These are phyloP conservation scores for Fragilaria crotonensis DNA, from an alignment of 108 stramenopile genomes.

Conservation along the genomic window DNA sequence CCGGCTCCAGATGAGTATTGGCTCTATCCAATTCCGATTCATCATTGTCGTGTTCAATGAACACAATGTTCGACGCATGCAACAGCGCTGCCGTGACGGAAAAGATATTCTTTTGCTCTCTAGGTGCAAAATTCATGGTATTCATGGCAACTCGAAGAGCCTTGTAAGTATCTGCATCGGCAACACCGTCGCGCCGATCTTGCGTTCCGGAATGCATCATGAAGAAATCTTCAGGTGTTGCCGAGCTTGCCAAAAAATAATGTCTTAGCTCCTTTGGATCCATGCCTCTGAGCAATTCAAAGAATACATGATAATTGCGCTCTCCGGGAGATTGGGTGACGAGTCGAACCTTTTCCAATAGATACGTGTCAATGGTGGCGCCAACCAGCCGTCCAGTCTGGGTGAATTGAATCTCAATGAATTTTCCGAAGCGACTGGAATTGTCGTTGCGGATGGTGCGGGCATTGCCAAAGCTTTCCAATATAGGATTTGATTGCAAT, in stretches of 20 bases:
- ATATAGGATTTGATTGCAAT: slow-evolving; percentile 90
- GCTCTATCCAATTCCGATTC: slow-evolving; percentile 41
- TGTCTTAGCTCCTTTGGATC: slow-evolving; percentile 34
- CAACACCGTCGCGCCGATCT: slow-evolving; percentile 80
- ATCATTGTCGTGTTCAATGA: slow-evolving; percentile 46
- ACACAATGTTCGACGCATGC: slow-evolving; percentile 82
- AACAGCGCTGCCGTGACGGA: slow-evolving; percentile 65
- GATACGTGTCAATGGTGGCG: slow-evolving; percentile 86
- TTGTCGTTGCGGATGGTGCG: slow-evolving; percentile 86
- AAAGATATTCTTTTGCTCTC: slow-evolving; percentile 55
- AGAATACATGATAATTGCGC: slow-evolving; percentile 92
- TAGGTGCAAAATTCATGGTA: slow-evolving; percentile 47
- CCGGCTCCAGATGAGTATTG: slow-evolving; percentile 56
- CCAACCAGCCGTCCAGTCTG: slow-evolving; percentile 57
- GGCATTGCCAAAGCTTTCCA: slow-evolving; percentile 96
- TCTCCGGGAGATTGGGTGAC: slow-evolving; percentile 77
- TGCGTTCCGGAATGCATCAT: slow-evolving; percentile 67
- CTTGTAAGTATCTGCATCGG: slow-evolving; percentile 62
- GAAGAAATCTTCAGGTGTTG: slow-evolving; percentile 62
- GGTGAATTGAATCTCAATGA: slow-evolving; percentile 87
- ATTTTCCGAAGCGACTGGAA: slow-evolving; percentile 87
- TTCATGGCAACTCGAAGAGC: slow-evolving; percentile 45
- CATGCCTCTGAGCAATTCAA: slow-evolving; percentile 63
- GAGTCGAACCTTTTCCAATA: slow-evolving; percentile 91
- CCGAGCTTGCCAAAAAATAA: slow-evolving; percentile 42